These are phyloP conservation scores for Erysimum pusillum DNA, from an alignment of 441 rosid genomes.

Conservation along the genomic window DNA sequence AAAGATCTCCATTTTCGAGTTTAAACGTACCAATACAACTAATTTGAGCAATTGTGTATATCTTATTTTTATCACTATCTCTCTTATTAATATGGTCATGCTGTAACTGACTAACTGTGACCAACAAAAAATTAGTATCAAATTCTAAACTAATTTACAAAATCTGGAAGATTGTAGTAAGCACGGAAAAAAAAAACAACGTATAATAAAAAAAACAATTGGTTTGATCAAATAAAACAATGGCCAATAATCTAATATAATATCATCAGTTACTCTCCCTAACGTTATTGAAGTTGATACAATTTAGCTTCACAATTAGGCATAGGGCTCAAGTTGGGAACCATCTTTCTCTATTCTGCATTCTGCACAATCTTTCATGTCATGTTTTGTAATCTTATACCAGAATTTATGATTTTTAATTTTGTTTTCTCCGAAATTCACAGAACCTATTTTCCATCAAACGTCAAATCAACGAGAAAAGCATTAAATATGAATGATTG, in stretches of 20 bases:
- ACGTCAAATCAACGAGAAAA: constrained; percentile 43
- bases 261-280: constrained; percentile 11
- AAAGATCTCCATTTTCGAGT: no score
- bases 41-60: not conserved
- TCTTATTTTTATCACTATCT: not conserved
- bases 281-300: constrained; percentile 35
- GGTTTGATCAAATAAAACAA: not conserved
- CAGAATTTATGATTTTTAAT: constrained; percentile 25
- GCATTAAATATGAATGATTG: constrained; percentile 44
- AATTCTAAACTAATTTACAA: not conserved
- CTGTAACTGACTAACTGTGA: not conserved
- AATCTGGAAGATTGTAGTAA: constrained; percentile 7
- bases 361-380: constrained; percentile 31
- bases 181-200: not conserved
- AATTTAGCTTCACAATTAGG: constrained; percentile 26
- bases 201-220: not conserved
- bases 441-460: constrained; percentile 41
- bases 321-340: constrained; percentile 39
- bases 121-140: not conserved
- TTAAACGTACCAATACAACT: no score
- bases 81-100: not conserved
- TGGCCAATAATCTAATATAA: constrained; percentile 6
- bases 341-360: constrained; percentile 24
- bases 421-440: constrained; percentile 27
- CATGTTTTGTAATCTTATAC: constrained; percentile 37